Base-by-base conservation (phyloP, 2,329 filamentous ascomycete species). In the Aspergillus ochraceus region DNA sequence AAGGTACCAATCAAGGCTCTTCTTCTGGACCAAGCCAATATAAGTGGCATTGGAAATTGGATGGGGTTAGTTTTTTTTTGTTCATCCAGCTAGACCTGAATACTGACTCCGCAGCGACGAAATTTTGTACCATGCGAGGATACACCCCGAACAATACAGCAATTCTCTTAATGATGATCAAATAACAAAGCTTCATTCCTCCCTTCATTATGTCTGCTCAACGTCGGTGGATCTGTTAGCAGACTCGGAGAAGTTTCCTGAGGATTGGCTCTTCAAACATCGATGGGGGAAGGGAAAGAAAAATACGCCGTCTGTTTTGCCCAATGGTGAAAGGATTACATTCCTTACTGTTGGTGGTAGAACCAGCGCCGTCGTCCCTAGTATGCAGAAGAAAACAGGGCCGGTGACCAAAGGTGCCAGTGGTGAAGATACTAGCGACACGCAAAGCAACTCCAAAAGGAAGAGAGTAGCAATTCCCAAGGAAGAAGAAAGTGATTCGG, bases 21-120 rank as follows among this genome's bases (percentile, higher is more conserved):
- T 20, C 80, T 99, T 12, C 82, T 98, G 3, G 91, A 98, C 71
- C 95, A 99, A 76, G 84, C 87, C 19, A 90, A 90, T 72, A 90
- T 98, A 62, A 95, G 90, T 69, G 95, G 95, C 8, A 91, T 99
- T 63, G 95, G 95, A 0, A 98, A 98, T 72, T 99, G 94, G 94
- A 94, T 99, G 56, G 92, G 89, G 78, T 86, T 75, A 65, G 81
- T 73, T 39, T 24, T 39, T 24, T 24, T 4, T n/a, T 24, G 24
- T 24, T 24, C 24, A 24, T 6, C 5, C 24, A 24, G 24, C 24
- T 24, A 29, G 5, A n/a, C 17, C 8, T 52, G 12, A 6, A 58
- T 22, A 46, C 56, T 66, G 26, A 69, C 11, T 46, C 26, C 45
- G 24, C 54, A 84, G 84, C 0, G 95, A 99, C 71, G 95, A 99